phyloP scores from a whole-genome alignment of 352 stramenopile genomes.

The Halophytophthora polymorphica region DNA sequence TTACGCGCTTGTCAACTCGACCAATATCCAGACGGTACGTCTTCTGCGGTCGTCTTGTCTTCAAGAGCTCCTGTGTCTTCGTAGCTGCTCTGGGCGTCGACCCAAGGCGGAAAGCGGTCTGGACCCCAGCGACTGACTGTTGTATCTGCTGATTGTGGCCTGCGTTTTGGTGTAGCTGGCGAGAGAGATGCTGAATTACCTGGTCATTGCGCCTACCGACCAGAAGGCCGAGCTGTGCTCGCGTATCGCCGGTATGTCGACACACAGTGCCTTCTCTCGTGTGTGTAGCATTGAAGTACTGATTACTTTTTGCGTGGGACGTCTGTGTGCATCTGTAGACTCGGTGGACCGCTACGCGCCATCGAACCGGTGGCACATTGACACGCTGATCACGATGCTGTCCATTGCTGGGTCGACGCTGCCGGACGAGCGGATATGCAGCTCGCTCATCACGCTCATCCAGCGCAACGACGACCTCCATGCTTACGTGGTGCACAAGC shows the following conservation, averaged over 20 bases:
- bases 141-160: neutral
- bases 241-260: slow-evolving; percentile 87
- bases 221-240: slow-evolving; percentile 95
- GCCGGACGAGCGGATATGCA: slow-evolving; percentile 92
- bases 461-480: slow-evolving; percentile 88
- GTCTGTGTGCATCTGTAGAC: slow-evolving; percentile 35
- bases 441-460: slow-evolving; percentile 95
- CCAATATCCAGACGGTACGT: slow-evolving; percentile 93
- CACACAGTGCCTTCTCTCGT: neutral
- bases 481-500: slow-evolving; percentile 96
- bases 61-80: no score
- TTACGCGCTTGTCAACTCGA: slow-evolving; percentile 96
- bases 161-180: slow-evolving; percentile 63
- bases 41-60: no score
- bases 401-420: slow-evolving; percentile 95
- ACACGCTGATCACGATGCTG: slow-evolving; percentile 98
- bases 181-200: slow-evolving; percentile 99
- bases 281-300: neutral
- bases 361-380: slow-evolving; percentile 90
- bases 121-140: neutral
- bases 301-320: neutral
- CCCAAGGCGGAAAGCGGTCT: no score
- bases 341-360: slow-evolving; percentile 81
- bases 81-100: no score
- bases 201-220: slow-evolving; percentile 95